phyloP scores from a whole-genome alignment of 2,329 filamentous ascomycete genomes.

The Fusarium ambrosium region DNA sequence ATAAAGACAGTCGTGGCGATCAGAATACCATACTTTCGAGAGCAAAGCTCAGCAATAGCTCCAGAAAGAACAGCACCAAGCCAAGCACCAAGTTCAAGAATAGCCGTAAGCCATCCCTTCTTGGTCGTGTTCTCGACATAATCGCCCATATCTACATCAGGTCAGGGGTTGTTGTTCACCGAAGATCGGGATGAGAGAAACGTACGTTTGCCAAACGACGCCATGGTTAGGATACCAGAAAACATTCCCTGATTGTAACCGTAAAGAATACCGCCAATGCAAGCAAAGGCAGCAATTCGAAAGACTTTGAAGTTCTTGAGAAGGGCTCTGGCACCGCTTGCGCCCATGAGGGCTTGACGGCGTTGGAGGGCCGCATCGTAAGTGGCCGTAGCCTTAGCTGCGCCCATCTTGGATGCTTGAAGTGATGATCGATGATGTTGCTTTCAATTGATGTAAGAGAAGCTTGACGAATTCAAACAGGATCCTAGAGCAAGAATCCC shows the following conservation, averaged over 20 bases:
- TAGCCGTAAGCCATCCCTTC: conserved; percentile 67
- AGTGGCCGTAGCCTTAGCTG: conserved; percentile 20
- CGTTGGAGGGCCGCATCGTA: conserved; percentile 67
- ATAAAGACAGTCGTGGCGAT: conserved; percentile 53
- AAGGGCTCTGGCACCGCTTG: conserved; percentile 64
- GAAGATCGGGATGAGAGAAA: too few species aligned
- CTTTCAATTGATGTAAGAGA: neutral
- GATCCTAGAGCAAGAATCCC: neutral
- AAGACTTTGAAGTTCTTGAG: conserved; percentile 73
- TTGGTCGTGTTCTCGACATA: conserved; percentile 61
- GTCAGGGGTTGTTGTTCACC: too few species aligned
- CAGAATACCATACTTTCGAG: conserved; percentile 53
- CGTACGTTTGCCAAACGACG: conserved; percentile 52
- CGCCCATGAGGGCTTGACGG: conserved; percentile 67
- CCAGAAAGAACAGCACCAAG: conserved; percentile 62
- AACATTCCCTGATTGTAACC: conserved; percentile 66
- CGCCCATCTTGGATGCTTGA: conserved; percentile 18
- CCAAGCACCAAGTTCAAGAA: conserved; percentile 62
- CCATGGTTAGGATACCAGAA: conserved; percentile 61
- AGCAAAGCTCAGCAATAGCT: conserved; percentile 53
- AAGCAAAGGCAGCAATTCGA: conserved; percentile 63
- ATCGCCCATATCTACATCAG: conserved; percentile 48
- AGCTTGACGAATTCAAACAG: neutral
- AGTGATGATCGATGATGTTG: neutral
- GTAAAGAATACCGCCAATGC: conserved; percentile 60